Evolutionary conservation across 306 rosid species (phyloP).

Genomic region (Casuarina cunninghamiana): DNA sequence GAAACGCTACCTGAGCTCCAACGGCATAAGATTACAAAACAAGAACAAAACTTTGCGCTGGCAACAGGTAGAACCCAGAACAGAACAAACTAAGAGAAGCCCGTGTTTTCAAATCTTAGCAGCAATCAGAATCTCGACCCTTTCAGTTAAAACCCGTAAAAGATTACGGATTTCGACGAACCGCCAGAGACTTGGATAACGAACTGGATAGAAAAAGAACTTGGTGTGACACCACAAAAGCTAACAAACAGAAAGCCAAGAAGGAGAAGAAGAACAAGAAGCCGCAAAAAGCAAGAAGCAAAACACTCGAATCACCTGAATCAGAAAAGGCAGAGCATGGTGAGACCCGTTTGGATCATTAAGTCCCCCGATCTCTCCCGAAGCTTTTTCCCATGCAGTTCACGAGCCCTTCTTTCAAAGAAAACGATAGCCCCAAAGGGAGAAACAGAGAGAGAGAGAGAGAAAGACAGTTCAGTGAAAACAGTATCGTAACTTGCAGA

Average conservation of each 20-base stretch:
- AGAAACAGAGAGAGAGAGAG: constrained; percentile 16
- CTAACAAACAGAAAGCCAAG: constrained; percentile 4
- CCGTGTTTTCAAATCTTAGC: constrained; percentile 40
- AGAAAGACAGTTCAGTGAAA: neutral
- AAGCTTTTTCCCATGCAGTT: constrained; percentile 73
- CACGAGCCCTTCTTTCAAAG: constrained; percentile 54
- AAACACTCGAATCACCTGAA: constrained; percentile 67
- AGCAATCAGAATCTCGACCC: constrained; percentile 28
- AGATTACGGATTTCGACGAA: constrained; percentile 25
- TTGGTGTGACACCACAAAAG: constrained; percentile 35
- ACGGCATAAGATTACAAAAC: constrained; percentile 20
- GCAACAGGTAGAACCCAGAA: constrained; percentile 24
- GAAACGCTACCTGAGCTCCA: constrained; percentile 29
- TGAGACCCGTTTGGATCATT: constrained; percentile 50
- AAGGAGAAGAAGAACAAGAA: neutral
- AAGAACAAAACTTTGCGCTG: constrained; percentile 24
- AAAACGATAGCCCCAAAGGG: constrained; percentile 47
- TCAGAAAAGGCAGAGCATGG: constrained; percentile 40
- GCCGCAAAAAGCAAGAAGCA: constrained; percentile 31
- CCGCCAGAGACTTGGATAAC: constrained; percentile 30
- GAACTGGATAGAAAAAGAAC: constrained; percentile 31
- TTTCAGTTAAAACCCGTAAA: constrained; percentile 20
- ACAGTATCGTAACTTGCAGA: neutral
- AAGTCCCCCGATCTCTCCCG: constrained; percentile 68
- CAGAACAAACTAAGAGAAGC: constrained; percentile 29